These are phyloP conservation scores for Ichthyophthirius multifiliis DNA, from an alignment of 169 alveolate genomes.

Conservation along the genomic window DNA sequence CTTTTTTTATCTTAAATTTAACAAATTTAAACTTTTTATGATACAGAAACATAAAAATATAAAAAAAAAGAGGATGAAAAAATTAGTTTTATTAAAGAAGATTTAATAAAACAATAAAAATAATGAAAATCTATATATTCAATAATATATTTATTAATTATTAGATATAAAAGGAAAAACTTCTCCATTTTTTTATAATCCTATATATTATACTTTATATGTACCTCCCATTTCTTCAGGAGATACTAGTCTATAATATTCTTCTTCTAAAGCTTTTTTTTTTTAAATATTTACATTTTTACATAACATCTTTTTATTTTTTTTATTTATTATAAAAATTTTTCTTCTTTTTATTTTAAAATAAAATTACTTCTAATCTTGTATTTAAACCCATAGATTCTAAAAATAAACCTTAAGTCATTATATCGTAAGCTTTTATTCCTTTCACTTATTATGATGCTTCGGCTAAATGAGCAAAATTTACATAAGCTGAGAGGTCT, in stretches of 20 bases:
- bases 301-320: slow-evolving; percentile 17
- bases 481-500: slow-evolving; percentile 77
- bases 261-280: slow-evolving; percentile 28
- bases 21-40: too few species aligned
- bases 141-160: background rate
- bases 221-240: slow-evolving; percentile 70
- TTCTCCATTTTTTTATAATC: slow-evolving; percentile 8
- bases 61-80: too few species aligned
- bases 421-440: slow-evolving; percentile 39
- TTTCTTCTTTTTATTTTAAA: background rate
- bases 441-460: slow-evolving; percentile 42
- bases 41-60: too few species aligned
- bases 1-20: too few species aligned
- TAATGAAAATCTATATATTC: background rate
- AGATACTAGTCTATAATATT: slow-evolving; percentile 54
- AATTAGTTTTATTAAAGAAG: too few species aligned
- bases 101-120: too few species aligned
- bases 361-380: slow-evolving; percentile 46
- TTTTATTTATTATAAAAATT: background rate
- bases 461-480: slow-evolving; percentile 54
- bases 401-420: slow-evolving; percentile 66
- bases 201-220: background rate
- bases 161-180: slow-evolving; percentile 1
- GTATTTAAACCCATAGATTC: slow-evolving; percentile 72
- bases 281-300: slow-evolving; percentile 29